Evolutionary conservation across 75 land plant species (phyloP), one percentile per base, ranked within the genome.

Genomic region (Azolla pinnata): DNA sequence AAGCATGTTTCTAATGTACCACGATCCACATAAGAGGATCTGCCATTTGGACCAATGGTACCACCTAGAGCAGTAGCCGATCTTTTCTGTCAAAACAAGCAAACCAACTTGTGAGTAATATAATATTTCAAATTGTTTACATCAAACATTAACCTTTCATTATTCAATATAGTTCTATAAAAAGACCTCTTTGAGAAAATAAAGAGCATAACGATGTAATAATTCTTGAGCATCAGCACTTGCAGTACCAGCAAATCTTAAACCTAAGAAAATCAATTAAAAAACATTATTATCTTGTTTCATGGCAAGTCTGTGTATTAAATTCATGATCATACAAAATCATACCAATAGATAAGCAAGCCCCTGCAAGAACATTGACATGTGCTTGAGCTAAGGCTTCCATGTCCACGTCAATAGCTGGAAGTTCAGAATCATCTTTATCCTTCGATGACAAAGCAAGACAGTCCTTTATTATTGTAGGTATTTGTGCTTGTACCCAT

Each of bases 401-500:
- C 56, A 76, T 69, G 56, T 95, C 88, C 72, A 78, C 66, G 33
- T 88, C 87, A 49, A 71, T 77, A 61, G 74, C 45, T 19, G 46
- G 60, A 27, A 72, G 80, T 54, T 52, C 75, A 17, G 23, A 46
- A 28, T 76, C 86, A 56, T 75, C 81, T 25, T 57, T 53, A 33
- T 77, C 57, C 33, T 64, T 64, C 2, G 48, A 28, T 10, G 68
- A 48, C 5, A 28, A 16, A 40, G 26, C 51, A 27, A 86, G 62
- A 25, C 73, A 80, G 56, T 59, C 67, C 59, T 78, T 72, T 18
- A 95, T 61, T 61, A 95, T 74, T 55, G 69, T 84, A 49, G 99
- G 99, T 54, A 95, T 73, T 63, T 90, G 99, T 40, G 80, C 62
- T 64, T 95, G 75, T 52, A 95, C 67, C 99, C 99, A 95, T 4